Percentiles rank a stretch among this genome's conserved stretches.
Evolutionary conservation across 139 green algal species (phyloP).

Genomic region (Chlorella sp.): DNA sequence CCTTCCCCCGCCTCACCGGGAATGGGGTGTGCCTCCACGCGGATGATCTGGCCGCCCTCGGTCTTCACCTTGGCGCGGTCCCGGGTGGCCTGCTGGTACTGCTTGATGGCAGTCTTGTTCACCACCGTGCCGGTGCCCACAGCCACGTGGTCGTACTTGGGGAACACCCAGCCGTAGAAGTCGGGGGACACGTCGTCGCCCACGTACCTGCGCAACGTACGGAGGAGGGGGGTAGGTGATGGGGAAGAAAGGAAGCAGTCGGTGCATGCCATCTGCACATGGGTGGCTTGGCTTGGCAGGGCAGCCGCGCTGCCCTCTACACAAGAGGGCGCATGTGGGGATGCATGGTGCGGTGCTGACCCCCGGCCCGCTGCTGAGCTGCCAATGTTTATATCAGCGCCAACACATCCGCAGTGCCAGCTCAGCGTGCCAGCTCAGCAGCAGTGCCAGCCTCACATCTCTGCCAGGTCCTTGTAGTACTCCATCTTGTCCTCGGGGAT

Average conservation of each 20-base stretch:
- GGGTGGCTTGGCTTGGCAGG: no score
- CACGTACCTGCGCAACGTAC: constrained; percentile 82
- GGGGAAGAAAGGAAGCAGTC: no score
- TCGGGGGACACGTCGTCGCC: constrained; percentile 99
- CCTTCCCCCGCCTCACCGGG: no score
- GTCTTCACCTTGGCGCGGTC: constrained; percentile 90
- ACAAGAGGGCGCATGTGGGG: no score
- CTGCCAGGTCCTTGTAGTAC: constrained; percentile 99
- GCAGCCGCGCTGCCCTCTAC: no score
- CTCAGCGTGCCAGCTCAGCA: background rate
- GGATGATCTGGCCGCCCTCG: constrained; percentile 97
- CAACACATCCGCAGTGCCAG: background rate
- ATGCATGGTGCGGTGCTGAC: no score
- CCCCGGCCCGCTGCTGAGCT: no score
- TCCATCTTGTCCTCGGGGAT: constrained; percentile 99
- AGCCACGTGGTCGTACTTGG: constrained; percentile 99
- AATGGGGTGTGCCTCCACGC: constrained; percentile 82
- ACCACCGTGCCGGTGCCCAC: constrained; percentile 99
- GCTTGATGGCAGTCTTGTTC: constrained; percentile 99
- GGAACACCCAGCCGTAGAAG: constrained; percentile 99
- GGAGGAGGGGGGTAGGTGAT: background rate
- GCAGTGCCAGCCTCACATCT: constrained; percentile 80
- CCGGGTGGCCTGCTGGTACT: constrained; percentile 95
- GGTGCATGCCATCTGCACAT: no score
- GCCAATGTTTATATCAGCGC: background rate